phyloP scores from a whole-genome alignment of 495 filamentous ascomycete genomes.

The Penicilliopsis zonata region DNA sequence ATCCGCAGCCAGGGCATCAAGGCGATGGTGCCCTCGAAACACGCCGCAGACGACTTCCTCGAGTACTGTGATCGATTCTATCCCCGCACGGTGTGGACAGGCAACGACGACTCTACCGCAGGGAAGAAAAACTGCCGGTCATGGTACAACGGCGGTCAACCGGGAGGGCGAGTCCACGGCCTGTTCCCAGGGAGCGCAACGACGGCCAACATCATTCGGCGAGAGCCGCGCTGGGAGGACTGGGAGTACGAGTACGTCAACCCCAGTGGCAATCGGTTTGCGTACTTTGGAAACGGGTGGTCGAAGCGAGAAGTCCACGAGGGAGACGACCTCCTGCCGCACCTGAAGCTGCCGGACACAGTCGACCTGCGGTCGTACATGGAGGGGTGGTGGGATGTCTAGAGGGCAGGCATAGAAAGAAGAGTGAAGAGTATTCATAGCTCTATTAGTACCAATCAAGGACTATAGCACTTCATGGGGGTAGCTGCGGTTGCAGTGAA shows the following conservation, averaged over 20 bases:
- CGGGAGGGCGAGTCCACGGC: constrained; percentile 44
- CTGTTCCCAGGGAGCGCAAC: constrained; percentile 56
- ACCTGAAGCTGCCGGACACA: constrained; percentile 31
- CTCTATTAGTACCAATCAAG: too few relatives aligned
- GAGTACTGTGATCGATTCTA: constrained; percentile 52
- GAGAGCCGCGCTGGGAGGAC: constrained; percentile 60
- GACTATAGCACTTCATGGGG: too few relatives aligned
- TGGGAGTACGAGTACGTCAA: constrained; percentile 50
- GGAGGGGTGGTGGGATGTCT: constrained; percentile 43
- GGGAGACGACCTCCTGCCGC: constrained; percentile 32
- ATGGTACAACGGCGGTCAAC: constrained; percentile 56
- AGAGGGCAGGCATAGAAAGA: too few relatives aligned
- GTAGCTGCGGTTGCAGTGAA: too few relatives aligned
- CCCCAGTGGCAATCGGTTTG: constrained; percentile 40
- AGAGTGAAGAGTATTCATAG: too few relatives aligned
- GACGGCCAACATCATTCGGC: constrained; percentile 40
- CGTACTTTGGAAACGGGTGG: constrained; percentile 47
- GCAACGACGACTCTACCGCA: constrained; percentile 11
- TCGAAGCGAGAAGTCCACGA: constrained; percentile 26
- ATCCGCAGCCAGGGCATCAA: constrained; percentile 49
- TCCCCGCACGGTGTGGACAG: constrained; percentile 44
- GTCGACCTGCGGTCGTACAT: constrained; percentile 35
- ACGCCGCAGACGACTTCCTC: constrained; percentile 51
- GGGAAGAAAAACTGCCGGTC: constrained; percentile 45
- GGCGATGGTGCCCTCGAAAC: constrained; percentile 37